phyloP scores from a whole-genome alignment of 371 early-diverging fungal species.

The Chytridium lagenaria region DNA sequence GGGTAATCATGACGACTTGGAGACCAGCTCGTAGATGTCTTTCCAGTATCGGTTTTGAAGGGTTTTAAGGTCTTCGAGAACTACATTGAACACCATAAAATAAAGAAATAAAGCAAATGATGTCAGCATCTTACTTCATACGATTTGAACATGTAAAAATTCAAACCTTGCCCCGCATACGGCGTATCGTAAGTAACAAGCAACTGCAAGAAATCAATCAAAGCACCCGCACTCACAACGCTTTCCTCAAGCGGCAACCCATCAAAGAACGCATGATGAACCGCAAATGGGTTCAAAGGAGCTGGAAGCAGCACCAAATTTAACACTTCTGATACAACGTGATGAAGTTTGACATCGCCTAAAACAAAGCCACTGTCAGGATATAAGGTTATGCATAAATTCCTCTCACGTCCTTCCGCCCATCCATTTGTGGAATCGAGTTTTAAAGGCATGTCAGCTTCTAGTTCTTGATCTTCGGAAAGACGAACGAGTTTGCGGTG shows the following conservation, averaged over 20 bases:
- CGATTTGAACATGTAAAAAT: too few species aligned
- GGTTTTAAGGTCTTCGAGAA: neutral
- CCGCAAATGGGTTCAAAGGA: neutral
- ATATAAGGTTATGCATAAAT: neutral
- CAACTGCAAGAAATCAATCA: neutral
- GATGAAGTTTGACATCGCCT: neutral
- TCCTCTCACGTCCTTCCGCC: neutral
- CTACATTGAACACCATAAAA: too few species aligned
- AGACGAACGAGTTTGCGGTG: neutral
- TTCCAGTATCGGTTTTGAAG: neutral
- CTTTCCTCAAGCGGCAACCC: neutral
- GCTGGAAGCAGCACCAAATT: neutral
- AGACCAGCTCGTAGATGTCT: neutral
- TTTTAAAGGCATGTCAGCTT: constrained; percentile 7
- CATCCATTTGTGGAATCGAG: neutral
- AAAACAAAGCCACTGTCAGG: neutral
- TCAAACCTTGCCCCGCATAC: neutral
- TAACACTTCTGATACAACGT: neutral
- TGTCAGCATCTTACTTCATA: too few species aligned
- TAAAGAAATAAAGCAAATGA: neutral
- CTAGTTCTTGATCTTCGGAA: neutral
- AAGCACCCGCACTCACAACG: neutral
- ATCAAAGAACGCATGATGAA: neutral
- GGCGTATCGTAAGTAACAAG: neutral
- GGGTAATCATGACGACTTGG: too few species aligned